Percentiles rank a stretch among this genome's conserved stretches.
Evolutionary conservation across 108 stramenopile species (phyloP).

Genomic region (Cyclotella cryptica): DNA sequence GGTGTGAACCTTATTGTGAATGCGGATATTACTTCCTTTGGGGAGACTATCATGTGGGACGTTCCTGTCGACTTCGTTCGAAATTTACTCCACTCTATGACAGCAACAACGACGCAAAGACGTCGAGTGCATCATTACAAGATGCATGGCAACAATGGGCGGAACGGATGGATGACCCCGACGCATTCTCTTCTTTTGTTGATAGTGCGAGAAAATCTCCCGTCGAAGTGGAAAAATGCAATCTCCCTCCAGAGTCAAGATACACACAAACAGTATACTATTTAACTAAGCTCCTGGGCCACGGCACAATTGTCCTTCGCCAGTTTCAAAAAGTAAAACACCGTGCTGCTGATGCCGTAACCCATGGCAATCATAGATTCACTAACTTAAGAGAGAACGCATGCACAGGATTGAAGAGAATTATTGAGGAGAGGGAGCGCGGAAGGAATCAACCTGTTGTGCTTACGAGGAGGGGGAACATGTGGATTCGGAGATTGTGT

Average conservation of each 20-base stretch:
- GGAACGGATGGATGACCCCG: conserved; percentile 21
- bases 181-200: conserved; percentile 27
- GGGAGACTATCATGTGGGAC: conserved; percentile 84
- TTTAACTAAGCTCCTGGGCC: conserved; percentile 20
- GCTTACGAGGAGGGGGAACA: conserved; percentile 45
- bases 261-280: conserved; percentile 40
- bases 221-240: conserved; percentile 3
- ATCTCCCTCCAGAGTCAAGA: conserved; percentile 44
- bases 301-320: conserved; percentile 18
- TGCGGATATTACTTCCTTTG: conserved; percentile 63
- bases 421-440: conserved; percentile 47
- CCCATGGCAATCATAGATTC: conserved; percentile 28
- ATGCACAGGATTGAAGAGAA: conserved; percentile 40
- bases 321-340: conserved; percentile 33
- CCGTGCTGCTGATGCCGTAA: conserved; percentile 1
- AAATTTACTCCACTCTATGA: conserved; percentile 20
- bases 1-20: conserved; percentile 85
- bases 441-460: conserved; percentile 43
- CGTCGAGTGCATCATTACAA: conserved; percentile 33
- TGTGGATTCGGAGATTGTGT: conserved; percentile 52
- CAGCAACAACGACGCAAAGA: conserved; percentile 4
- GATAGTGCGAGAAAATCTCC: conserved; percentile 5
- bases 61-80: conserved; percentile 67
- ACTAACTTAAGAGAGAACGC: conserved; percentile 29
- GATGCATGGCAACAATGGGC: conserved; percentile 53